Percentiles rank a stretch among this genome's conserved stretches.
These are phyloP conservation scores for slime mould (Dictyostelium discoideum) DNA, from an alignment of 78 protist species.

Conservation along the genomic window dicty_2.7 NC_007089.4:4984001-4984500, in stretches of 20 bases:
- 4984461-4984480: constrained; percentile 85
- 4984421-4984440: constrained; percentile 77
- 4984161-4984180: constrained; percentile 87
- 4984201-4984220: constrained; percentile 67
- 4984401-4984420: not conserved
- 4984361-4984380: not conserved
- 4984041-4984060: constrained; percentile 81
- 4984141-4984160: constrained; percentile 79
- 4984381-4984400: constrained; percentile 7
- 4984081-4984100: constrained; percentile 88
- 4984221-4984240: constrained; percentile 13
- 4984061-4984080: constrained; percentile 88
- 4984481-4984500: constrained; percentile 87
- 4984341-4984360: constrained; percentile 58
- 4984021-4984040: constrained; percentile 84
- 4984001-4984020: constrained; percentile 82
- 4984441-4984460: constrained; percentile 49
- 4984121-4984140: constrained; percentile 70
- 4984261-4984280: constrained; percentile 84
- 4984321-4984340: constrained; percentile 53
- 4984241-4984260: constrained; percentile 86
- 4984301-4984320: constrained; percentile 48
- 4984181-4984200: constrained; percentile 86
- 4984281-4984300: constrained; percentile 16
- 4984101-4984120: constrained; percentile 73